phyloP scores from a whole-genome alignment of 2,329 filamentous ascomycete genomes.

The Stachybotrys chartarum region DNA sequence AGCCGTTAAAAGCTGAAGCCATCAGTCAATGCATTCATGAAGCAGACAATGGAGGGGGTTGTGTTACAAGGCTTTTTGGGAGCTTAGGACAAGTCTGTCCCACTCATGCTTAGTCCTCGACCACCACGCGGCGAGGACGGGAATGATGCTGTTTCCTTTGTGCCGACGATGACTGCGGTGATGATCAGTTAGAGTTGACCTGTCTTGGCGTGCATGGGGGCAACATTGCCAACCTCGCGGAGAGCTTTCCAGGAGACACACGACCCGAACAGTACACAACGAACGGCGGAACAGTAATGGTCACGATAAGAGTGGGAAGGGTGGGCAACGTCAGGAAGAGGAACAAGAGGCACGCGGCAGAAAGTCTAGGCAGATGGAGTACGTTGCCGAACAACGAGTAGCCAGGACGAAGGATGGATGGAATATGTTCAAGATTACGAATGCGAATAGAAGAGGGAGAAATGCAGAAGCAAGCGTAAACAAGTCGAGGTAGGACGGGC shows the following conservation, averaged over 20 bases:
- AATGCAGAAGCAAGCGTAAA: not conserved
- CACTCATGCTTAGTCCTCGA: not conserved
- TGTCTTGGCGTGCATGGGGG: too few relatives aligned
- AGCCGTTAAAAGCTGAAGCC: not conserved
- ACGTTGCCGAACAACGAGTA: too few relatives aligned
- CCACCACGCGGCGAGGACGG: not conserved
- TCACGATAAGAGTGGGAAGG: too few relatives aligned
- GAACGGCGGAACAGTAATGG: too few relatives aligned
- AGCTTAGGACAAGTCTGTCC: not conserved
- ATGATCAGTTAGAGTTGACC: not conserved
- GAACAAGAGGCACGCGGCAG: not conserved
- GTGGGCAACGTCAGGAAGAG: too few relatives aligned
- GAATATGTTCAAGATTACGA: not conserved
- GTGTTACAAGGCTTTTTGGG: not conserved
- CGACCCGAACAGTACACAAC: too few relatives aligned
- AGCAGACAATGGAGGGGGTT: not conserved
- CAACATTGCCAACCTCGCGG: too few relatives aligned
- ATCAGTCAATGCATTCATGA: not conserved
- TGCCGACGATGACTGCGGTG: too few relatives aligned
- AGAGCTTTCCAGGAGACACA: too few relatives aligned
- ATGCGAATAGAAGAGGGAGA: not conserved
- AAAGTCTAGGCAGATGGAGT: too few relatives aligned
- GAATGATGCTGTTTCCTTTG: not conserved
- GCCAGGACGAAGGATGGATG: too few relatives aligned
- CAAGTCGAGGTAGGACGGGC: not conserved